phyloP scores from a whole-genome alignment of 306 rosid species.

The Hippophae gyantsensis region DNA sequence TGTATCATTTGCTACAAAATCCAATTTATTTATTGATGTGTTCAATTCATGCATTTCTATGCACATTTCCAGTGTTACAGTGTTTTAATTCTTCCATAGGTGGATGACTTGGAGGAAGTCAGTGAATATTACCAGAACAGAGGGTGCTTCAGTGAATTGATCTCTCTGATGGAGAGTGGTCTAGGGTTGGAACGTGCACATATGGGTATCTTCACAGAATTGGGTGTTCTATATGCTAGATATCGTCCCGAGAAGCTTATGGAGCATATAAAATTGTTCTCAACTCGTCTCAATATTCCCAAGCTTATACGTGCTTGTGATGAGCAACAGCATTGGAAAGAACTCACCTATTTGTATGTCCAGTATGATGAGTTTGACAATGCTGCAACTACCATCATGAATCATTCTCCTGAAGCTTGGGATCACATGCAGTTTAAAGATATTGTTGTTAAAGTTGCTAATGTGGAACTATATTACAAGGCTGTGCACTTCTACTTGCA shows the following conservation, averaged over 20 bases:
- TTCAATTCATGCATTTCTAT: not conserved
- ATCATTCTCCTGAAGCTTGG: conserved; percentile 99
- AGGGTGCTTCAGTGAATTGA: conserved; percentile 94
- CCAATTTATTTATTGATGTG: not conserved
- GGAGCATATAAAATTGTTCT: conserved; percentile 96
- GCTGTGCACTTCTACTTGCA: conserved; percentile 97
- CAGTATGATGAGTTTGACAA: conserved; percentile 98
- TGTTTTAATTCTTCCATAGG: conserved; percentile 37
- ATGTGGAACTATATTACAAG: conserved; percentile 90
- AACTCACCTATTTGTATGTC: conserved; percentile 88
- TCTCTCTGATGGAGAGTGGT: conserved; percentile 99
- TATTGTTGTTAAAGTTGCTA: conserved; percentile 87
- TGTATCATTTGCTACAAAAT: not conserved
- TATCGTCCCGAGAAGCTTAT: conserved; percentile 97
- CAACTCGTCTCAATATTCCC: conserved; percentile 92
- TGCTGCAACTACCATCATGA: conserved; percentile 98
- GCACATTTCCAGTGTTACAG: conserved; percentile 7
- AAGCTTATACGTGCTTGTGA: conserved; percentile 98
- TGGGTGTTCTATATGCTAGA: conserved; percentile 98
- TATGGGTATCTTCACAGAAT: conserved; percentile 97
- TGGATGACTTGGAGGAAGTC: conserved; percentile 98
- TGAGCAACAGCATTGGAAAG: conserved; percentile 98
- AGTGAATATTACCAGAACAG: conserved; percentile 97
- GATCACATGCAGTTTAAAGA: conserved; percentile 99
- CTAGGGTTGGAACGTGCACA: conserved; percentile 96